Evolutionary conservation across 257 asterid species (phyloP).

Genomic region (Oldenlandia corymbosa): DNA sequence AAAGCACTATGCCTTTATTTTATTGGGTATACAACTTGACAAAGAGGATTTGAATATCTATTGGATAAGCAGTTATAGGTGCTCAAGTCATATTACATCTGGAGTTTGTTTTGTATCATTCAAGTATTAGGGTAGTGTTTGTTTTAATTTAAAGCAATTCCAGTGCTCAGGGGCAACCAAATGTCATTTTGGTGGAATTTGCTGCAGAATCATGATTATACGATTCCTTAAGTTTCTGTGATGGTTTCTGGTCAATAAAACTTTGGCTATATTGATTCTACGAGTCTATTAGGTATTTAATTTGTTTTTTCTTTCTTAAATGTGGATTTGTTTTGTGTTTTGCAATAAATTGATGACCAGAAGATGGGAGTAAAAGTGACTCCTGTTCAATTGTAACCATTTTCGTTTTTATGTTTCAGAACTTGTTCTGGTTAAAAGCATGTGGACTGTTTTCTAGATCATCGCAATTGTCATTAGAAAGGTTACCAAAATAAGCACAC

Average conservation of each 20-base stretch:
- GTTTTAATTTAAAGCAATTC: no score
- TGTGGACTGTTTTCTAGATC: background rate
- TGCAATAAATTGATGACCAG: background rate
- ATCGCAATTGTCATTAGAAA: background rate
- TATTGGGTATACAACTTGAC: background rate
- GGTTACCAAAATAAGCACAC: background rate
- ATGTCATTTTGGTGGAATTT: background rate
- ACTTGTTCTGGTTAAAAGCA: no score
- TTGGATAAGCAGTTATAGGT: background rate
- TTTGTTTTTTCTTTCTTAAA: no score
- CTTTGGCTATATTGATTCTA: background rate
- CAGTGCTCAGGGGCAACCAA: background rate
- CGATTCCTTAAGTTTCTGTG: background rate
- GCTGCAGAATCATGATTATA: background rate
- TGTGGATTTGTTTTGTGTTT: background rate
- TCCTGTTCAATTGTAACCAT: background rate
- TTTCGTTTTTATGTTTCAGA: background rate
- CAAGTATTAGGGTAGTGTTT: background rate
- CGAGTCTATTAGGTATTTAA: background rate
- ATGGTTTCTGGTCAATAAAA: background rate
- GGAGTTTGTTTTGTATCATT: background rate
- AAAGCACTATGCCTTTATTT: background rate
- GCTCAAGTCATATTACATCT: background rate
- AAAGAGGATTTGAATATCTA: background rate
- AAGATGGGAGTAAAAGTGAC: background rate